Percentiles rank a stretch among this genome's conserved stretches.
phyloP scores from a whole-genome alignment of 179 eudicot genomes.

The Monotropa hypopitys region DNA sequence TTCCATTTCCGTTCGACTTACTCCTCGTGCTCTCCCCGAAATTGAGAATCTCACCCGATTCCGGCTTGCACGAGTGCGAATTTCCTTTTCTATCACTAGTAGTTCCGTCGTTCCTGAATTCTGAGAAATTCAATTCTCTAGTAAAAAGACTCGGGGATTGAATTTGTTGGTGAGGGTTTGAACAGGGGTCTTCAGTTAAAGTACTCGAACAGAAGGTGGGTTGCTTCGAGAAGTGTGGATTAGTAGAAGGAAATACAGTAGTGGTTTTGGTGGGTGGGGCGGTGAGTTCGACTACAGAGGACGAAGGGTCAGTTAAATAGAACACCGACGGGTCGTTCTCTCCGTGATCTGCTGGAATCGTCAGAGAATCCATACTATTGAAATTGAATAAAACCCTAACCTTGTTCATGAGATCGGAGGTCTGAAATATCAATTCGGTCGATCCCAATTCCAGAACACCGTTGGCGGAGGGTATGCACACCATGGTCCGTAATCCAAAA shows the following conservation, averaged over 20 bases:
- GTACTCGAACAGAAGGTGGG: conserved; percentile 12
- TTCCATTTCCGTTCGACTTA: conserved; percentile 15
- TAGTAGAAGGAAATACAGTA: background rate
- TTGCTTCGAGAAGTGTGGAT: conserved; percentile 8
- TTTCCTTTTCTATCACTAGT: conserved; percentile 18
- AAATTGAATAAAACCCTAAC: conserved; percentile 46
- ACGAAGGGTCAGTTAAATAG: conserved; percentile 54
- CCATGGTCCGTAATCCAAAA: conserved; percentile 68
- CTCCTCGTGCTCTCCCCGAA: conserved; percentile 47
- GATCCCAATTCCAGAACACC: conserved; percentile 92
- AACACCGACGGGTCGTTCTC: conserved; percentile 60
- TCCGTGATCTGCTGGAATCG: conserved; percentile 10
- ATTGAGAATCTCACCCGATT: conserved; percentile 55
- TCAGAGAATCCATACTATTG: conserved; percentile 7
- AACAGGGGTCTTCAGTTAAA: conserved; percentile 21
- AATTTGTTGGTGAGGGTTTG: conserved; percentile 6
- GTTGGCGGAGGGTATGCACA: conserved; percentile 44
- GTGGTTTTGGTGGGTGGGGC: background rate
- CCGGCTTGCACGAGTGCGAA: conserved; percentile 34
- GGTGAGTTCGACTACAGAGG: background rate
- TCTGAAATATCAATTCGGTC: conserved; percentile 46
- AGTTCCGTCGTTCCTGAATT: conserved; percentile 25
- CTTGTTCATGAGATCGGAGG: conserved; percentile 44
- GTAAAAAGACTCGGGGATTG: conserved; percentile 18
- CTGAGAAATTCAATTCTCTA: conserved; percentile 57